Percentiles rank a stretch among this genome's conserved stretches.
These are phyloP conservation scores for Paecilomyces formosus DNA, from an alignment of 2,329 filamentous ascomycete genomes.

Conservation along the genomic window DNA sequence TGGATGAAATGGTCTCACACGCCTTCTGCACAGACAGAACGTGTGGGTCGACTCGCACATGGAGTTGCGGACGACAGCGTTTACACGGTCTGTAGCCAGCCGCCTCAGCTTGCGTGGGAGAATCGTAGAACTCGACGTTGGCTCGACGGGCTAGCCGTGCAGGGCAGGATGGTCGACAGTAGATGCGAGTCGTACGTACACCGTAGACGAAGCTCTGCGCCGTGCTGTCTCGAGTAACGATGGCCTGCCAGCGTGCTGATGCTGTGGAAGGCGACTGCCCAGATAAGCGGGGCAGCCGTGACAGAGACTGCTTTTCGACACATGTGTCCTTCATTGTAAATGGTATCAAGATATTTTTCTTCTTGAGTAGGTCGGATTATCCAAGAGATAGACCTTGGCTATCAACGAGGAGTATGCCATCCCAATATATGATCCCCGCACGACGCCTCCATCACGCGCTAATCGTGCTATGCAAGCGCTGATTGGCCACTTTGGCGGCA, in stretches of 20 bases:
- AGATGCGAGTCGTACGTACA: constrained; percentile 50
- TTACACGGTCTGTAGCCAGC: constrained; percentile 51
- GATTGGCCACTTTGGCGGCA: constrained; percentile 31
- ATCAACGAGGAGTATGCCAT: neutral
- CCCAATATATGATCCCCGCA: neutral
- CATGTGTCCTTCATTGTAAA: neutral
- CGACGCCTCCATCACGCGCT: neutral
- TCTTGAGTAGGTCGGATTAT: neutral
- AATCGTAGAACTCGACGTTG: constrained; percentile 49
- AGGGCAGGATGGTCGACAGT: constrained; percentile 49
- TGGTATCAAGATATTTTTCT: neutral
- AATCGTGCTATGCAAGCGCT: constrained; percentile 3
- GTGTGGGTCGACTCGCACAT: constrained; percentile 22
- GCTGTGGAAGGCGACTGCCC: constrained; percentile 1
- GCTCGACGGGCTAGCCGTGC: constrained; percentile 52
- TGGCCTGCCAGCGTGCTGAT: constrained; percentile 35
- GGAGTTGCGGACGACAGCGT: constrained; percentile 44
- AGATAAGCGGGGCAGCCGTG: neutral
- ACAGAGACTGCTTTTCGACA: neutral
- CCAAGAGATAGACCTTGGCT: neutral
- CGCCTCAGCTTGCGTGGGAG: constrained; percentile 37
- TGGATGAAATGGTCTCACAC: constrained; percentile 22
- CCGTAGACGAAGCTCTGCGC: constrained; percentile 48
- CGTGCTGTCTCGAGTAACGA: constrained; percentile 36
- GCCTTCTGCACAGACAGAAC: constrained; percentile 21